These are phyloP conservation scores for Lepidium didymum DNA, from an alignment of 345 rosid genomes.

Conservation along the genomic window DNA sequence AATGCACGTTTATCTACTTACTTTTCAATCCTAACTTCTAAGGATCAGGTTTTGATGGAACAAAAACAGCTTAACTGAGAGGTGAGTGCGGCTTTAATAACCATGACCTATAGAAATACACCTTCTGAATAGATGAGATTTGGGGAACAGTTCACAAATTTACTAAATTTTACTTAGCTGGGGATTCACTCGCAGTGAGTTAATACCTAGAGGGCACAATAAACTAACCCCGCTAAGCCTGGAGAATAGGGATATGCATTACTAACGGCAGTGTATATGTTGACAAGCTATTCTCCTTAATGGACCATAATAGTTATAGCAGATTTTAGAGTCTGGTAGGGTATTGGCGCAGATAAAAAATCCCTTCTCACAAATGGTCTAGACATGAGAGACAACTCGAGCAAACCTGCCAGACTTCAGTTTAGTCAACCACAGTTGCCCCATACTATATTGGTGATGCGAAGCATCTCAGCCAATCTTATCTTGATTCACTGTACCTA, in stretches of 20 bases:
- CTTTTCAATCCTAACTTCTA: slow-evolving; percentile 1
- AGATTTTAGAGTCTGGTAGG: slow-evolving; percentile 43
- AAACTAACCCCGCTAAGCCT: slow-evolving; percentile 51
- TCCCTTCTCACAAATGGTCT: slow-evolving; percentile 41
- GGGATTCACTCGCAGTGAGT: slow-evolving; percentile 54
- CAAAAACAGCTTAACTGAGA: slow-evolving; percentile 52
- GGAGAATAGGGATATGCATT: slow-evolving; percentile 42
- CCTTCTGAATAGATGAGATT: not conserved
- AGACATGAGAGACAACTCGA: slow-evolving; percentile 43
- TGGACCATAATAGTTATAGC: slow-evolving; percentile 12
- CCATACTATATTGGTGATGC: slow-evolving; percentile 14
- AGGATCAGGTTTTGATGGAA: slow-evolving; percentile 62
- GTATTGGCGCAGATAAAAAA: slow-evolving; percentile 31
- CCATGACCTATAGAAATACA: not conserved
- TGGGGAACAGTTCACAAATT: slow-evolving; percentile 1
- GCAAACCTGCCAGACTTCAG: slow-evolving; percentile 53
- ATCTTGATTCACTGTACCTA: slow-evolving; percentile 33
- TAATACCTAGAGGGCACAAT: slow-evolving; percentile 55
- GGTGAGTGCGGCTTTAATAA: slow-evolving; percentile 25
- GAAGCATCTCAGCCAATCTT: not conserved
- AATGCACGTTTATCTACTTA: not conserved
- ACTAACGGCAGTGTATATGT: slow-evolving; percentile 12
- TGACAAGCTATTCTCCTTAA: not conserved
- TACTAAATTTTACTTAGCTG: slow-evolving; percentile 32
- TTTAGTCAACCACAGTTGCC: slow-evolving; percentile 55